Evolutionary conservation across 768 basidiomycete species (phyloP), one percentile per base, ranked within the genome.

Genomic region (Termitomyces bulborhizus): DNA sequence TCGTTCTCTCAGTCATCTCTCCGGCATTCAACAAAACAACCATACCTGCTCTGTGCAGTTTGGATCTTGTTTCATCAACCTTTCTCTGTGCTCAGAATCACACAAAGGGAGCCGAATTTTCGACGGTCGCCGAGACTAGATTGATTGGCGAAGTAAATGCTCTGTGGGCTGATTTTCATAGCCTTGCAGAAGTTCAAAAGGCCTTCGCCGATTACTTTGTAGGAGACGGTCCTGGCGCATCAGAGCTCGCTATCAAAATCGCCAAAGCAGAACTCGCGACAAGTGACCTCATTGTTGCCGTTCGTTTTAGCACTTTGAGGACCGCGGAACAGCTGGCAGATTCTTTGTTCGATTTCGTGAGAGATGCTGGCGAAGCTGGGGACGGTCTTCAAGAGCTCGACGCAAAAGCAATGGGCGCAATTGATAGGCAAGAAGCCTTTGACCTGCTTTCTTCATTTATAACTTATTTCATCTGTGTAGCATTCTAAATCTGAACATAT

Each of bases 201-300:
- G 62, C 69, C 37, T 67, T 69, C n/a, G 73, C 82, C 54, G 77
- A 77, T 39, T 66, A 74, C 54, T 63, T 82, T 44, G 63, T 75
- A 6, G 76, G 69, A 31, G 72, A 76, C 48, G 67, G 73, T 0
- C 68, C 71, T 0, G 75, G 77, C 3, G 69, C 74, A 1, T 73
- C 76, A 0, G 70, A 69, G n/a, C 59, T 83, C n/a, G 74, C 77
- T 2, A 64, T 78, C 21, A 73, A 78, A 32, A 74, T 82, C 54
- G 69, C 76, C 59, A 76, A 75, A 63, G 76, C 81, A 26, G 78
- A 83, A 52, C 76, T 83, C 67, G 82, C 79, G 16, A 80, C 76
- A 7, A 68, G 59, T 47, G 81, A 83, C 55, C 72, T 83, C 29
- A 62, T 73, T n/a, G 68, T 73, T 16, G 67, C 81, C 27, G 77